Evolutionary conservation across 306 rosid species (phyloP).

Genomic region (Quercus alba): DNA sequence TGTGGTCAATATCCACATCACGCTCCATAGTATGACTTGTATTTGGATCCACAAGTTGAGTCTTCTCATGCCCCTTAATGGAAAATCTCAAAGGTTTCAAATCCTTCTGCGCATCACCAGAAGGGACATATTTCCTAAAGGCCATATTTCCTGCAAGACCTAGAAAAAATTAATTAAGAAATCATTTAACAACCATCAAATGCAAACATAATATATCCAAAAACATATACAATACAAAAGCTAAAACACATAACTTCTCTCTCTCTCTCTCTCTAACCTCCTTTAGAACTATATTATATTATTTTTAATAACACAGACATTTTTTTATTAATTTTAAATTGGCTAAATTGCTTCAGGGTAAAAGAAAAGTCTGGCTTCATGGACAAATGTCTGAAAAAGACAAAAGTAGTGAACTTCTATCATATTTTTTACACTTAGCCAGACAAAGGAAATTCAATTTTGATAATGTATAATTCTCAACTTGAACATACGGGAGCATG

Average conservation of each 20-base stretch:
- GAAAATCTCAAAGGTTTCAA: slow-evolving; percentile 63
- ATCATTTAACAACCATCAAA: not conserved
- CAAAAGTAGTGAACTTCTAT: not conserved
- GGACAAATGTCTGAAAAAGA: not conserved
- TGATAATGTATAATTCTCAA: not conserved
- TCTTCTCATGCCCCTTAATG: slow-evolving; percentile 42
- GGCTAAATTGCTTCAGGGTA: not conserved
- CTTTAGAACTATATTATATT: not conserved
- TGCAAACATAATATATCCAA: not conserved
- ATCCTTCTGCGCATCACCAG: slow-evolving; percentile 61
- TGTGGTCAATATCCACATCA: slow-evolving; percentile 70
- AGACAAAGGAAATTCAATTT: not conserved
- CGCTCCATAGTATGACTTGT: slow-evolving; percentile 50
- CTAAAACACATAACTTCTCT: not conserved
- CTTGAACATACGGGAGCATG: not conserved
- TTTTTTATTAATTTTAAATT: not conserved
- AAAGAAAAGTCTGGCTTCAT: not conserved
- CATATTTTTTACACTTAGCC: too few relatives aligned
- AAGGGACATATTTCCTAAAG: slow-evolving; percentile 66
- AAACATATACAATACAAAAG: not conserved
- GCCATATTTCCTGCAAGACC: slow-evolving; percentile 74
- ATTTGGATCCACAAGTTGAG: slow-evolving; percentile 40
- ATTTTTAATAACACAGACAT: not conserved
- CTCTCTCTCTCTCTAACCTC: not conserved
- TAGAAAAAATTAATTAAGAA: slow-evolving; percentile 22